phyloP scores from a whole-genome alignment of 129 eudicot genomes.

The Sambucus nigra region DNA sequence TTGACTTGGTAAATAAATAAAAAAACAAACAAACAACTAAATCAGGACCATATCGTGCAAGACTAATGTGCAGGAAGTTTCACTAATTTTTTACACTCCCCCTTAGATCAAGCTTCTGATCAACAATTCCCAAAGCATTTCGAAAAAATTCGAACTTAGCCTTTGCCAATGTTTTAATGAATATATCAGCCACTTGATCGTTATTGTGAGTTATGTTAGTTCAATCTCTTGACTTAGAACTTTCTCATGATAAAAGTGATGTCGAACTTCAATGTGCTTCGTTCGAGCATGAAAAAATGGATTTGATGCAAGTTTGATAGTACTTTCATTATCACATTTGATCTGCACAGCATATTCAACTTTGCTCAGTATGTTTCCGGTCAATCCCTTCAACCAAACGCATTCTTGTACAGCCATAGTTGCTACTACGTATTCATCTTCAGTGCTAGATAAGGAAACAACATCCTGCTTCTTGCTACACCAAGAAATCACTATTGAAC shows the following conservation, averaged over 20 bases:
- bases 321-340: neutral
- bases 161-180: neutral
- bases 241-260: slow-evolving; percentile 9
- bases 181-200: too few relatives aligned
- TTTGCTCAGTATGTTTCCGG: neutral
- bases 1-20: too few relatives aligned
- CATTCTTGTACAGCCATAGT: slow-evolving; percentile 18
- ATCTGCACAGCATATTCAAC: neutral
- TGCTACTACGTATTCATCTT: slow-evolving; percentile 6
- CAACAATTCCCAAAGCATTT: neutral
- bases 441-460: too few relatives aligned
- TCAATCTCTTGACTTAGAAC: too few relatives aligned
- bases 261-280: too few relatives aligned
- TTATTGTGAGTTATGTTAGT: neutral
- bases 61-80: too few relatives aligned
- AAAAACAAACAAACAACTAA: too few relatives aligned
- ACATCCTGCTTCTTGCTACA: too few relatives aligned
- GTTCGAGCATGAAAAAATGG: too few relatives aligned
- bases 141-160: neutral
- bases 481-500: neutral
- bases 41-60: too few relatives aligned
- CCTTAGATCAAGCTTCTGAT: slow-evolving; percentile 7
- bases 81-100: too few relatives aligned
- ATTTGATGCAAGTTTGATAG: too few relatives aligned
- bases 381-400: neutral